Evolutionary conservation across 2,329 filamentous ascomycete species (phyloP), one percentile per base, ranked within the genome.

Genomic region (Chalaropsis thielavioides): DNA sequence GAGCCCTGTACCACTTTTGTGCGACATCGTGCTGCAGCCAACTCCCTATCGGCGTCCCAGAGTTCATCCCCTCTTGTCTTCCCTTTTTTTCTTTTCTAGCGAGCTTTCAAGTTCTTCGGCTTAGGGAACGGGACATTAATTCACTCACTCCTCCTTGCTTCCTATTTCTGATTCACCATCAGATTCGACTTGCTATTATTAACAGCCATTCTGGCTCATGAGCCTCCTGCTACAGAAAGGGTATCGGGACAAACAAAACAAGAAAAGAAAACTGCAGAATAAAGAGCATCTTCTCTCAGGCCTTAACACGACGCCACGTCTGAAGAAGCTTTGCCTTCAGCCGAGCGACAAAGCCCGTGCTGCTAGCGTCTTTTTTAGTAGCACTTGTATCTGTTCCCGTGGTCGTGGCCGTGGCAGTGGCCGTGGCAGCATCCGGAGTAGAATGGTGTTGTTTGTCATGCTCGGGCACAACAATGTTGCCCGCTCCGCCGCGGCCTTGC

Each of bases 401-500:
- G 7, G 72, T 69, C 43, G 63, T 67, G 56, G 68, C 69, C 19
- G 81, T 81, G 60, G 74, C 69, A 64, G 75, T 74, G 8, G 72
- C 69, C 43, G 63, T 67, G 56, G 68, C 69, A 40, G 61, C 67
- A 58, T 68, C 69, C n/a, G 67, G 67, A 41, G 68, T 65, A 40
- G 68, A 61, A 49, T 70, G 70, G 68, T 73, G 70, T 27, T 73
- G 70, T 17, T 71, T 69, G 7, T 71, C 68, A 65, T 74, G 70
- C 43, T 68, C 69, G 11, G 71, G 71, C 58, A 75, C 69, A 69
- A 79, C 75, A 72, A 79, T 80, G 72, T 85, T 85, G 62, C 82
- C 83, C 10, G 79, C 81, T 66, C 83, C 83, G 70, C 83, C 83
- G 40, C 83, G 82, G 65, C 83, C 83, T 15, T 43, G 46, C 49